A percentile compares a stretch with the other conserved stretches of the same genome.
Evolutionary conservation across 192 early-diverging fungal genomes (phyloP).

Genomic region (Diversispora epigaea): DNA sequence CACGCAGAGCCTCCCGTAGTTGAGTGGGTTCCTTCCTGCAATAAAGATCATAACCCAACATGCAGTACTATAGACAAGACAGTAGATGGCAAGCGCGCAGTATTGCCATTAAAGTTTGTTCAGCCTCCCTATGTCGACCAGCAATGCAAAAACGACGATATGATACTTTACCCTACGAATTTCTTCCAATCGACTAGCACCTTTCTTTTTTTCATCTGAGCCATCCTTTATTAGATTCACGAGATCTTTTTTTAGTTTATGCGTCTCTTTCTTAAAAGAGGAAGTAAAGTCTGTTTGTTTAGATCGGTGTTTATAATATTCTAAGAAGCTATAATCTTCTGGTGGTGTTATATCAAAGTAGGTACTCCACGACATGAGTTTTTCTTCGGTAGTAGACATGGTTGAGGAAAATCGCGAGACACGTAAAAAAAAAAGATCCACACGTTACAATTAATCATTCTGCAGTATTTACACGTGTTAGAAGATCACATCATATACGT

Average conservation of each 20-base stretch:
- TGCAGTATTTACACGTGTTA: too few species aligned
- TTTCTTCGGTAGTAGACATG: conserved; percentile 15
- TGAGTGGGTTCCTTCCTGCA: too few species aligned
- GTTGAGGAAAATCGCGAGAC: not conserved
- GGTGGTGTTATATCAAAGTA: conserved; percentile 24
- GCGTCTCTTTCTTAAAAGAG: conserved; percentile 26
- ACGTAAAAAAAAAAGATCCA: too few species aligned
- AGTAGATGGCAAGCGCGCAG: conserved; percentile 15
- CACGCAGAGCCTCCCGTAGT: too few species aligned
- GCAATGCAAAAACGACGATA: conserved; percentile 10
- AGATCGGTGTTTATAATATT: conserved; percentile 22
- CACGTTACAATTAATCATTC: too few species aligned
- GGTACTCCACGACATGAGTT: not conserved
- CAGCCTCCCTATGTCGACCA: conserved; percentile 16
- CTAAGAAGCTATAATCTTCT: conserved; percentile 34
- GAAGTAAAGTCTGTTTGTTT: conserved; percentile 32
- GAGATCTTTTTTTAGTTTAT: conserved; percentile 31
- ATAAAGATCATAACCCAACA: conserved; percentile 1
- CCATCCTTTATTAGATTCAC: conserved; percentile 20
- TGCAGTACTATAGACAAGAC: conserved; percentile 17
- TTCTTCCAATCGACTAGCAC: conserved; percentile 8
- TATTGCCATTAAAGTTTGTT: conserved; percentile 25
- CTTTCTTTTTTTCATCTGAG: conserved; percentile 29
- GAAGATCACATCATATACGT: too few species aligned
- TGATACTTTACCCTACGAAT: conserved; percentile 24